Conservation (phyloP, 306 rosid genomes). For the Cajanus cajan region DNA sequence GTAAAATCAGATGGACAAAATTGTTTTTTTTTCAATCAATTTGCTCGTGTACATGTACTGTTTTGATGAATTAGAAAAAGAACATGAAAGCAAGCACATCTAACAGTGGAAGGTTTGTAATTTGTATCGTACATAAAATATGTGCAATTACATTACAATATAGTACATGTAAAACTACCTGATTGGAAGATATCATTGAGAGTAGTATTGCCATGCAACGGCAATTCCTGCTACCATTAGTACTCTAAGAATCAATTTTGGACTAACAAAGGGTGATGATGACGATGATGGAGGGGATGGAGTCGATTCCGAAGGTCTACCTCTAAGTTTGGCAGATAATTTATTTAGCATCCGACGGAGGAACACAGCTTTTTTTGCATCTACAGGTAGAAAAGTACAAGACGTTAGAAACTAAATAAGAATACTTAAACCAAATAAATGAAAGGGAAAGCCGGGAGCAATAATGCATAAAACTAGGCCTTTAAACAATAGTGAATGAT, state of each 20-base stretch:
- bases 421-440: not conserved
- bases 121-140: constrained; percentile 37
- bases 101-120: constrained; percentile 7
- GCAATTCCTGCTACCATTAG: constrained; percentile 67
- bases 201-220: constrained; percentile 65
- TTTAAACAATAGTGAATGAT: not conserved
- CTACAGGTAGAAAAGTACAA: constrained; percentile 41
- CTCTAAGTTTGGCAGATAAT: constrained; percentile 56
- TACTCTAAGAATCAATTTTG: constrained; percentile 56
- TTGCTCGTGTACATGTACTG: constrained; percentile 11
- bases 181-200: constrained; percentile 38
- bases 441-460: not conserved
- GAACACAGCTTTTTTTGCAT: constrained; percentile 38
- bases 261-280: constrained; percentile 45
- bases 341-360: constrained; percentile 41
- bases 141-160: constrained; percentile 4
- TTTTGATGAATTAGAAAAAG: constrained; percentile 15
- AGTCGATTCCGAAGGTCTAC: constrained; percentile 48
- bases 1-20: constrained; percentile 16
- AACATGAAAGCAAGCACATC: not conserved
- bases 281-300: constrained; percentile 32
- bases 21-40: not conserved
- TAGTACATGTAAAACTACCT: constrained; percentile 36
- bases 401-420: constrained; percentile 25
- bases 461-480: not conserved